Conservation (phyloP, 805 yeast genomes). For the Candida oleophila region DNA sequence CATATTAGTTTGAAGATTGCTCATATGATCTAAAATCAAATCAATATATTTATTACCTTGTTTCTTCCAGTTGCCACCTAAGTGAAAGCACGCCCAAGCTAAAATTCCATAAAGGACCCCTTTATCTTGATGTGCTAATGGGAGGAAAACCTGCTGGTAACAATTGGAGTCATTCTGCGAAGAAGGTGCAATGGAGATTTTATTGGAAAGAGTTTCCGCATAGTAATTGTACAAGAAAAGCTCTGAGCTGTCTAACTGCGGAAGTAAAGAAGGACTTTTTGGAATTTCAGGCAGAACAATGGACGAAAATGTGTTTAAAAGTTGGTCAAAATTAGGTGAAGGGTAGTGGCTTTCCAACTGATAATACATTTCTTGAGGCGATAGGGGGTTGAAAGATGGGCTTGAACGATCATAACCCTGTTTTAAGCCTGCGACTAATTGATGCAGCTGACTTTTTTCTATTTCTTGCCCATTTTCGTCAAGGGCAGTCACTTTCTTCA, state of each 20-base stretch:
- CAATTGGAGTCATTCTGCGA: constrained; percentile 46
- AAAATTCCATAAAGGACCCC: constrained; percentile 52
- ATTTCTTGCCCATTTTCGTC: constrained; percentile 5
- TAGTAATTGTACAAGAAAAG: constrained; percentile 48
- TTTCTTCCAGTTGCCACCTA: constrained; percentile 43
- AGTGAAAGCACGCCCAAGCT: constrained; percentile 57
- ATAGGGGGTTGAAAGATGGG: neutral
- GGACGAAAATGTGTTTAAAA: constrained; percentile 22
- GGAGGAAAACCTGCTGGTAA: constrained; percentile 51
- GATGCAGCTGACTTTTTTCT: neutral
- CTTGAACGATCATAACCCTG: neutral
- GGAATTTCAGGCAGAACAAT: constrained; percentile 1
- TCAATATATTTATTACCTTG: constrained; percentile 51
- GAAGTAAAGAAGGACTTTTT: constrained; percentile 16
- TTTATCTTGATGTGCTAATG: constrained; percentile 51
- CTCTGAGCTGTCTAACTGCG: constrained; percentile 33
- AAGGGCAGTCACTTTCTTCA: neutral
- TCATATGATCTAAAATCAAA: constrained; percentile 45
- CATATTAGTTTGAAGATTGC: constrained; percentile 24
- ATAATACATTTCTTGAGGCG: neutral
- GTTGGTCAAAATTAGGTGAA: constrained; percentile 9
- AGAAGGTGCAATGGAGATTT: constrained; percentile 48
- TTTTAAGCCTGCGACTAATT: neutral
- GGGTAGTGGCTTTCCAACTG: neutral
- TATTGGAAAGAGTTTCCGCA: constrained; percentile 41